Conservation (phyloP, 1,284 basidiomycete genomes). For the Puccinia triticina region DNA sequence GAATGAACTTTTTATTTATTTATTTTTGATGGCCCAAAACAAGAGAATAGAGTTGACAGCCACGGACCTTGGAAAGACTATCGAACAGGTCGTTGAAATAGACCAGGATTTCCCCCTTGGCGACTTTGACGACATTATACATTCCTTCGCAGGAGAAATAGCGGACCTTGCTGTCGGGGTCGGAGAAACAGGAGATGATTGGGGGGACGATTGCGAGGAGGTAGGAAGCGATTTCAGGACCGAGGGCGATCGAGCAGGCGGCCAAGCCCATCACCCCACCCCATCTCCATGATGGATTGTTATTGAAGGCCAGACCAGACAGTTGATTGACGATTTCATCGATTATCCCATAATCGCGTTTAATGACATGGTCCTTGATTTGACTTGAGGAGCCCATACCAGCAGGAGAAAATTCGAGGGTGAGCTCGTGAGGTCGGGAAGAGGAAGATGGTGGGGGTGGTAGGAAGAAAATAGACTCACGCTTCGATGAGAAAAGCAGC, state of each 20-base stretch:
- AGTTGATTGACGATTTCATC: slow-evolving; percentile 47
- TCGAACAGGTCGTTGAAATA: slow-evolving; percentile 99
- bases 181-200: slow-evolving; percentile 88
- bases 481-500: slow-evolving; percentile 49
- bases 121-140: slow-evolving; percentile 96
- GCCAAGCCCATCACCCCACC: slow-evolving; percentile 96
- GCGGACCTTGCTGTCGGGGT: slow-evolving; percentile 90
- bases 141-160: slow-evolving; percentile 97
- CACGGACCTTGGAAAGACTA: slow-evolving; percentile 81
- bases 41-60: slow-evolving; percentile 55
- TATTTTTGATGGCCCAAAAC: not conserved
- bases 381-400: slow-evolving; percentile 13
- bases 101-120: slow-evolving; percentile 92
- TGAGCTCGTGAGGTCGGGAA: not conserved
- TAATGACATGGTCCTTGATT: slow-evolving; percentile 47
- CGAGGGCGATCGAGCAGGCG: slow-evolving; percentile 91
- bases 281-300: slow-evolving; percentile 85
- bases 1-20: slow-evolving; percentile 14
- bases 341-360: slow-evolving; percentile 33
- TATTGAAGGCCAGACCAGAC: slow-evolving; percentile 61
- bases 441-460: not conserved
- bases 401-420: not conserved
- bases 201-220: slow-evolving; percentile 89
- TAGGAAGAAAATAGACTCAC: slow-evolving; percentile 19
- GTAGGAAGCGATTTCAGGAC: slow-evolving; percentile 87